phyloP scores from a whole-genome alignment of 75 land plant species.

The Isoetes taiwanensis region DNA sequence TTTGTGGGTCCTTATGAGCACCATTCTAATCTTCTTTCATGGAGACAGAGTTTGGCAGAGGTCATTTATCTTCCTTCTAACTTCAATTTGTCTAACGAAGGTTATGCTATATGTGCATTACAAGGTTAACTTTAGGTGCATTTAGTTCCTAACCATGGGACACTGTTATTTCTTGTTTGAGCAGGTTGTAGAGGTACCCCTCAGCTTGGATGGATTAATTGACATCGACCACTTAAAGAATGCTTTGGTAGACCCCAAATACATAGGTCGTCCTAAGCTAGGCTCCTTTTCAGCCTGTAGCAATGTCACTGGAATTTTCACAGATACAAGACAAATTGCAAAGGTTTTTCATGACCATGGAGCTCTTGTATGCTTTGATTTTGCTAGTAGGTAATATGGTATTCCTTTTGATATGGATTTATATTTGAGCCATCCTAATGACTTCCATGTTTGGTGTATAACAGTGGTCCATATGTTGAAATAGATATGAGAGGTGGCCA shows the following conservation, averaged over 20 bases:
- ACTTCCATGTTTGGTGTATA: no score
- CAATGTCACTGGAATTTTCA: slow-evolving; percentile 54
- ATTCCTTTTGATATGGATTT: no score
- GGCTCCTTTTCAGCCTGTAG: slow-evolving; percentile 85
- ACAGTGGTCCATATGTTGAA: slow-evolving; percentile 54
- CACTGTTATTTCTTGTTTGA: no score
- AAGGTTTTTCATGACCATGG: slow-evolving; percentile 44
- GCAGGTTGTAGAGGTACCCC: slow-evolving; percentile 62
- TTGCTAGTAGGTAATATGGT: slow-evolving; percentile 57
- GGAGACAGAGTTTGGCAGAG: slow-evolving; percentile 62
- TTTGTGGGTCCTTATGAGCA: slow-evolving; percentile 74
- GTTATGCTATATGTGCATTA: neutral
- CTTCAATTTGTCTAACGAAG: neutral
- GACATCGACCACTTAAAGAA: slow-evolving; percentile 29
- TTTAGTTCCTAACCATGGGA: neutral
- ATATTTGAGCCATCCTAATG: neutral
- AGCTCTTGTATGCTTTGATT: slow-evolving; percentile 64
- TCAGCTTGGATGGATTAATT: slow-evolving; percentile 31
- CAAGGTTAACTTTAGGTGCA: neutral
- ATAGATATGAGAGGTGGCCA: slow-evolving; percentile 58
- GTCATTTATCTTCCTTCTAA: neutral
- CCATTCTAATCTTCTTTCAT: slow-evolving; percentile 66
- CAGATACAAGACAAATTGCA: slow-evolving; percentile 46
- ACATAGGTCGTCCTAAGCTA: slow-evolving; percentile 23
- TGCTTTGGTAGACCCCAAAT: slow-evolving; percentile 17